Evolutionary conservation across 169 alveolate species (phyloP).

Genomic region (Plasmodium blacklocki): DNA sequence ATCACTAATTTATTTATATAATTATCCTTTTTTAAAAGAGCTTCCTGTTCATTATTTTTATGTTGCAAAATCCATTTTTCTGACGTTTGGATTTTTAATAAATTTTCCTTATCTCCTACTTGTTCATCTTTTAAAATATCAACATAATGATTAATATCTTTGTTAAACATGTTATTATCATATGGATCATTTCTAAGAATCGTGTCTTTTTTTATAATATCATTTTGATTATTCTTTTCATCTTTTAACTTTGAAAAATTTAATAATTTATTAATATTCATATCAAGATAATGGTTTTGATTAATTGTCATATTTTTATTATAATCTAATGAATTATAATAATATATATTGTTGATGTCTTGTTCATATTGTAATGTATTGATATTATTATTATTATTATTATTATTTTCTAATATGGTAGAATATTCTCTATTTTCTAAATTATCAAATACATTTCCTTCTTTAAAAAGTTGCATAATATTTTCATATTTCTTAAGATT

Average conservation of each 20-base stretch:
- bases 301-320: constrained; percentile 21
- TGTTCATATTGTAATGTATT: constrained; percentile 10
- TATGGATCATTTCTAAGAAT: not conserved
- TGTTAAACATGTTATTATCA: not conserved
- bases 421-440: not conserved
- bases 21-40: not conserved
- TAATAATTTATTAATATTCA: constrained; percentile 29
- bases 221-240: not conserved
- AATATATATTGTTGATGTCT: not conserved
- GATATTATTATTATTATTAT: constrained; percentile 20
- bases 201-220: no score
- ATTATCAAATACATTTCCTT: not conserved
- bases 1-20: not conserved
- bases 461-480: not conserved
- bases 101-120: not conserved
- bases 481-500: no score
- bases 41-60: not conserved
- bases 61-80: not conserved
- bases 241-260: constrained; percentile 17
- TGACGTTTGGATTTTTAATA: not conserved
- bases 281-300: not conserved
- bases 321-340: not conserved
- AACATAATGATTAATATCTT: not conserved
- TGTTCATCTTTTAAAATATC: not conserved
- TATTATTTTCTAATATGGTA: constrained; percentile 6